Evolutionary conservation across 2,329 filamentous ascomycete species (phyloP).

Genomic region (Periglandula ipomoeae): DNA sequence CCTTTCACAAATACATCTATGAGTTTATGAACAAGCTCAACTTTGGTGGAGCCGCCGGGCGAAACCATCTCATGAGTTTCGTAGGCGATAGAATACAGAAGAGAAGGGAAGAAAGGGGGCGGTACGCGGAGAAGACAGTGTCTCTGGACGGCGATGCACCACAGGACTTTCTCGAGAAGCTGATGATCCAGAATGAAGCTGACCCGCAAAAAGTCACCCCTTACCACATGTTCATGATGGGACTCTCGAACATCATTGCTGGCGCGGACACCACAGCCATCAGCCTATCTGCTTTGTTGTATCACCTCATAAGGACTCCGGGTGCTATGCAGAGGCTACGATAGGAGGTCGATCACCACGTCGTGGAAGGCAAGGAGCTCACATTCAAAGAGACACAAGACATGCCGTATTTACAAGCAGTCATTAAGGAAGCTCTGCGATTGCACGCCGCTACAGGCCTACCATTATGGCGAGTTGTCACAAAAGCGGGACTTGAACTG

Average conservation of each 20-base stretch:
- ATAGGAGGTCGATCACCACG: too few species aligned
- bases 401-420: too few species aligned
- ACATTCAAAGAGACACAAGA: too few species aligned
- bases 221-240: slow-evolving; percentile 10
- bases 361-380: too few species aligned
- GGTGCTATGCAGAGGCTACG: too few species aligned
- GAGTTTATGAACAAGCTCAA: background rate
- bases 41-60: background rate
- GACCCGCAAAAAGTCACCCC: slow-evolving; percentile 6
- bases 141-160: slow-evolving; percentile 1
- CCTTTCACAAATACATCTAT: slow-evolving; percentile 13
- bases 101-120: slow-evolving; percentile 11
- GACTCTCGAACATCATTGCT: slow-evolving; percentile 26
- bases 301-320: slow-evolving; percentile 27
- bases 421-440: too few species aligned
- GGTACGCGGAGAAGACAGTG: slow-evolving; percentile 1
- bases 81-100: slow-evolving; percentile 20
- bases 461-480: too few species aligned
- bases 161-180: background rate
- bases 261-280: slow-evolving; percentile 39
- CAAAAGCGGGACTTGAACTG: too few species aligned
- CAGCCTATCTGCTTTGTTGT: slow-evolving; percentile 34
- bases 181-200: background rate
- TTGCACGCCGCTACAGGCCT: too few species aligned
- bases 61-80: slow-evolving; percentile 18